Base-by-base conservation (phyloP, 1,284 basidiomycete species). In the Afroboletus lepidellus region DNA sequence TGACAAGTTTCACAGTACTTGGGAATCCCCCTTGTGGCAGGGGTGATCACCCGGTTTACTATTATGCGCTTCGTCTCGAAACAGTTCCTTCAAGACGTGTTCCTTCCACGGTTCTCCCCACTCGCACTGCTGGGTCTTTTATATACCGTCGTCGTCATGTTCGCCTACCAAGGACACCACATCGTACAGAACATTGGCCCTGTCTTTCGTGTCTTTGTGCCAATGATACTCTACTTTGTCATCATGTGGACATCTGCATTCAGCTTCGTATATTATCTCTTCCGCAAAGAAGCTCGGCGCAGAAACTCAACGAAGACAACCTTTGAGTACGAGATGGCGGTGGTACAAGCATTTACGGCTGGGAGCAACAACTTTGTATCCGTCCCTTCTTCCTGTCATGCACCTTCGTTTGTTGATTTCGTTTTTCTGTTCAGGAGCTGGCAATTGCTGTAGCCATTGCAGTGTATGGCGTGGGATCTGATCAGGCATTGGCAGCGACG, bases 371-470 rank as follows among this genome's bases (percentile, higher is more conserved):
- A 82, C 57, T 79, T 81, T 50, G 77, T 78, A 37, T n/a, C n/a
- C 62, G 74, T 66, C 30, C 23, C 7, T 46, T 25, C n/a, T 1
- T 16, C 16, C 7, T 18, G 3, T 12, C 1, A 6, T 29, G 9
- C 12, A n/a, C 20, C 11, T n/a, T 18, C 18, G 9, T 18, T 16
- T 24, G 27, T 25, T 46, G 24, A 50, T 34, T 4, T 9, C 33
- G 16, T 13, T 29, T 18, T 27, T 18, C 4, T 34, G 34, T 21
- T 2, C 53, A 77, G 80, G 89, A 92, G 69, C 76, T 94, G 0
- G 90, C 92, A 0, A 94, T 94, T 51, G 92, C 92, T 0, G 85
- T 94, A 2, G 80, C 84, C 3, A 86, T 94, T 32, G 84, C 90
- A 0, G 80, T 87, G 0, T 94, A 87, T 64, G 90, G 90, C 1